These are phyloP conservation scores for Scedosporium dehoogii DNA, from an alignment of 2,329 filamentous ascomycete genomes.

Conservation along the genomic window DNA sequence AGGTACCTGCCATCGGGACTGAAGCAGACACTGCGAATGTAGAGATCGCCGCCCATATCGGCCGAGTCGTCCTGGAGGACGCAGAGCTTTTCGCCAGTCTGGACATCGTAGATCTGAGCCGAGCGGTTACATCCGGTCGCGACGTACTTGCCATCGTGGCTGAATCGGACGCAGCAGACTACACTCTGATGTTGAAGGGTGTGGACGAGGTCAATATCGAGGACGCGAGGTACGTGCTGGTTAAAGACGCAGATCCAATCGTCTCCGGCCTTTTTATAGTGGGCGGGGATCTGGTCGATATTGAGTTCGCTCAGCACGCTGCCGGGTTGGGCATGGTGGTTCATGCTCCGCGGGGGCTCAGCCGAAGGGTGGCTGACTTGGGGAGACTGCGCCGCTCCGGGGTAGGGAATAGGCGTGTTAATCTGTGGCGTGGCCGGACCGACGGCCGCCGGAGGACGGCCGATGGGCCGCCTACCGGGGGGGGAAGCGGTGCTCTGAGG, in stretches of 20 bases:
- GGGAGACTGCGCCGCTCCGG: constrained; percentile 71
- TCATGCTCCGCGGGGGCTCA: constrained; percentile 42
- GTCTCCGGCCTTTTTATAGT: constrained; percentile 77
- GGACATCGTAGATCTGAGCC: constrained; percentile 98
- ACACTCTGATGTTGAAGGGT: constrained; percentile 91
- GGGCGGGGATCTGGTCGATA: constrained; percentile 70
- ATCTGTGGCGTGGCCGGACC: constrained; percentile 77
- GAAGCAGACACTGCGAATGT: constrained; percentile 97
- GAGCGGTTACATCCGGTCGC: constrained; percentile 95
- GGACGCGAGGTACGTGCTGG: constrained; percentile 73
- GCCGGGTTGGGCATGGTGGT: constrained; percentile 29
- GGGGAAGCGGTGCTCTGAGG: constrained; percentile 81
- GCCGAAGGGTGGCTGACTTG: constrained; percentile 78
- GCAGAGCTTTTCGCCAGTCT: constrained; percentile 76
- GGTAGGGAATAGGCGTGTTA: constrained; percentile 77
- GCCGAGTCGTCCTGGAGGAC: constrained; percentile 82
- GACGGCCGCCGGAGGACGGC: constrained; percentile 49
- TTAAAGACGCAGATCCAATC: constrained; percentile 99
- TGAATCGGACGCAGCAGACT: constrained; percentile 96
- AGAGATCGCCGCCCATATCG: constrained; percentile 82
- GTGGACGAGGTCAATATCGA: constrained; percentile 92
- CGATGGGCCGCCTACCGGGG: constrained; percentile 62
- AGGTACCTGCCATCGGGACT: constrained; percentile 91
- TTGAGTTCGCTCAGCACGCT: constrained; percentile 76
- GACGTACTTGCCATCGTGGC: constrained; percentile 87